These are phyloP conservation scores for Amauroascus niger DNA, from an alignment of 2,329 filamentous ascomycete genomes.

Conservation along the genomic window DNA sequence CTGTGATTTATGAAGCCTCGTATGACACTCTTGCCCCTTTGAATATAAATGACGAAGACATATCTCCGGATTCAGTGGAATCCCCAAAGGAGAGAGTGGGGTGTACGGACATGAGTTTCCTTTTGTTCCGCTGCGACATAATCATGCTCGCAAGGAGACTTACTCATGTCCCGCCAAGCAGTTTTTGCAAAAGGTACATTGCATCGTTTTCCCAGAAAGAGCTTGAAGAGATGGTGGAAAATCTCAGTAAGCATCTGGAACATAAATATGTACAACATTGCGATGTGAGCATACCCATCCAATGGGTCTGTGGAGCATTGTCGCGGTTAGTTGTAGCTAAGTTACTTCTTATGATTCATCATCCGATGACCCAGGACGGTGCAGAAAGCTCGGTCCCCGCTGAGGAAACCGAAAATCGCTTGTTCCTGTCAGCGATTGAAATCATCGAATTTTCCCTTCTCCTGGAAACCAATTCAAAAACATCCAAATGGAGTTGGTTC, in stretches of 20 bases:
- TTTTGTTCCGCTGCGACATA: conserved; percentile 46
- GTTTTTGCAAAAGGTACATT: conserved; percentile 17
- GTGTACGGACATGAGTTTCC: conserved; percentile 46
- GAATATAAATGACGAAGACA: conserved; percentile 46
- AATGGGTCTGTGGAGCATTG: conserved; percentile 60
- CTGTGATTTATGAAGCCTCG: conserved; percentile 35
- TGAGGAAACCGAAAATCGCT: conserved; percentile 54
- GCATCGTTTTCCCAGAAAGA: conserved; percentile 24
- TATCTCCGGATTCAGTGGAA: conserved; percentile 41
- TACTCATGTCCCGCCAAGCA: conserved; percentile 28
- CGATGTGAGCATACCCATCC: conserved; percentile 45
- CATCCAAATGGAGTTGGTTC: conserved; percentile 56
- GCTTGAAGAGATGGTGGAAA: conserved; percentile 41
- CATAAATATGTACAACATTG: conserved; percentile 47
- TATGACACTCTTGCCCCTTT: conserved; percentile 43
- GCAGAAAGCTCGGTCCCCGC: conserved; percentile 45
- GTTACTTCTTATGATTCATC: conserved; percentile 66
- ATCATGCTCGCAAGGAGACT: conserved; percentile 35
- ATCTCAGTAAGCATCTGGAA: conserved; percentile 47
- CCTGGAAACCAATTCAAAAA: conserved; percentile 53
- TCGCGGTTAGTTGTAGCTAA: conserved; percentile 65
- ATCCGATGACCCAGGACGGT: conserved; percentile 56
- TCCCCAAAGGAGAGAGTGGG: conserved; percentile 42
- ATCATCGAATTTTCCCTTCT: conserved; percentile 62
- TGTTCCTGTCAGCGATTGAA: conserved; percentile 64